phyloP scores from a whole-genome alignment of 208 protist species.

The Crithidia fasciculata region DNA sequence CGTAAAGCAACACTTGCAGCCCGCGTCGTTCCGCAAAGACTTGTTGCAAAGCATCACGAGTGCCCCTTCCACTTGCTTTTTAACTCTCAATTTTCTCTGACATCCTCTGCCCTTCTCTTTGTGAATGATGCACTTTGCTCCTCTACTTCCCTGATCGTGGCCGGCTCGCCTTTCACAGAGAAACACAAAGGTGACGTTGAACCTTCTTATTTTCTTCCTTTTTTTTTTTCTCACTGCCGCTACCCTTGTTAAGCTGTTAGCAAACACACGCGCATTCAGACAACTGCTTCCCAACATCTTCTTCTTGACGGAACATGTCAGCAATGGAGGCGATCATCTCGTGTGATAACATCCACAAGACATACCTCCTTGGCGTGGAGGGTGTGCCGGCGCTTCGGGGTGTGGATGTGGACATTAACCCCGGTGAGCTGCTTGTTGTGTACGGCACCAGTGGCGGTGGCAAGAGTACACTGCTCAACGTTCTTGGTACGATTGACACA shows the following conservation, averaged over 20 bases:
- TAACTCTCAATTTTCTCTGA: neutral
- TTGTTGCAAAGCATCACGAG: no score
- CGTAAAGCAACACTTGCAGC: no score
- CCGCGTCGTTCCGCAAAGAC: no score
- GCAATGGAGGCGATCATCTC: slow-evolving; percentile 61
- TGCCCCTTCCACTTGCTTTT: no score
- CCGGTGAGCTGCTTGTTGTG: slow-evolving; percentile 94
- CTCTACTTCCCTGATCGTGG: neutral
- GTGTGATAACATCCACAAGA: slow-evolving; percentile 97
- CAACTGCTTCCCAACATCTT: no score
- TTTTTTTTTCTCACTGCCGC: neutral
- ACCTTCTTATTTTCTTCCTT: slow-evolving; percentile 15
- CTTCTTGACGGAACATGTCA: neutral
- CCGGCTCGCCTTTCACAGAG: neutral
- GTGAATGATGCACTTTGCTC: neutral
- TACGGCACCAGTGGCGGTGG: slow-evolving; percentile 96
- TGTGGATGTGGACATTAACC: slow-evolving; percentile 85
- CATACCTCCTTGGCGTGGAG: slow-evolving; percentile 95
- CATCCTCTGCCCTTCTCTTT: neutral
- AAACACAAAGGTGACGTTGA: neutral
- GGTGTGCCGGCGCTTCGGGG: slow-evolving; percentile 96
- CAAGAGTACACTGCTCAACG: slow-evolving; percentile 97
- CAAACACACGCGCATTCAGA: no score
- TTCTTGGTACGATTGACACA: slow-evolving; percentile 97
- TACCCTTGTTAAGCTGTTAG: no score